Base-by-base conservation (phyloP, 177 flowering plant species). In the Tripterygium wilfordii region DNA sequence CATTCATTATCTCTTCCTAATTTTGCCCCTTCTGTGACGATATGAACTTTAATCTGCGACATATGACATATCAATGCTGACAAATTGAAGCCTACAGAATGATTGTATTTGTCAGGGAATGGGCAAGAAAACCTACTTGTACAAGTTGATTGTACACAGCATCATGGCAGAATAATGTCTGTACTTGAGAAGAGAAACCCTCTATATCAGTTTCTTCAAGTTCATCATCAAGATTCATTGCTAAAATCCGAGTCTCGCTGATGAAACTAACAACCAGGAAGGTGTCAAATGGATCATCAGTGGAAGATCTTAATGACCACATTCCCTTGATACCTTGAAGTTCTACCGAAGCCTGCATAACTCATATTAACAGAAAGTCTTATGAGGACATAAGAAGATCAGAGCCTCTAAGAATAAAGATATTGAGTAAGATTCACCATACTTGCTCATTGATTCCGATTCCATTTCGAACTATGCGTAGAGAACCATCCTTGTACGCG, bases 381-480 rank as follows among this genome's bases (percentile, higher is more conserved):
- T n/a, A 37, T 17, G 5, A 50, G 20, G 30, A 26, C 18, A 43
- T 18, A 43, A 16, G 27, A 10, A 43, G 36, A 31, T 42, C 38
- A 10, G 37, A 39, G 31, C 15, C 21, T 29, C 3, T 12, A 12
- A 9, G 44, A 49, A 51, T 2, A 46, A 42, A n/a, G n/a, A n/a
- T n/a, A 4, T 36, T 36, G 6, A 36, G 6, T 3, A 38, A 19
- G 24, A 7, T 13, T 5, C 1, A 23, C 1, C 54, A 51, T 16
- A 89, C 99, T 92, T 94, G 99, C 62, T 94, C 97, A 71, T 94
- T 94, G 49, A 89, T 94, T 47, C 99, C 99, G 31, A 94, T 94
- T 48, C 99, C 99, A 78, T 94, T 94, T 8, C 97, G 88, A 49
- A 94, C 97, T 22, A 89, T 69, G 28, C 97, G 97, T 42, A 94